Evolutionary conservation across 768 basidiomycete species (phyloP), one percentile per base, ranked within the genome.

Genomic region (Phlegmacium glaucopus): DNA sequence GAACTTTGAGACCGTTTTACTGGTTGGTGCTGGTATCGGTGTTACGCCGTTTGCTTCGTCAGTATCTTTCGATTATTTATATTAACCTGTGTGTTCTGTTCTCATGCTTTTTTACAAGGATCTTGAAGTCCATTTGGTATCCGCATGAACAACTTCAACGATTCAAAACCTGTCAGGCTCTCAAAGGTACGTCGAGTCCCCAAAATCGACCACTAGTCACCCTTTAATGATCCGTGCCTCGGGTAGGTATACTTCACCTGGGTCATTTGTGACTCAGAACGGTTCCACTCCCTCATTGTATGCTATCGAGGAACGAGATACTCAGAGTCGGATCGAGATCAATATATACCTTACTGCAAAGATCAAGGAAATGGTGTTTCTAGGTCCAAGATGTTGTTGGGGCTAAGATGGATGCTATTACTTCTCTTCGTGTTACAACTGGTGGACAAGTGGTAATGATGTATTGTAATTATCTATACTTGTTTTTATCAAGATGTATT

Each of bases 1-100:
- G 62, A 92, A 91, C 46, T 94, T 82, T 55, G 93, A 96, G 69
- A 88, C 90, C 1, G 77, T 94, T 29, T 69, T 95, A 27, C 80
- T 96, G 32, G 90, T 94, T 40, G 94, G 92, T 54, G 93, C 89
- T 47, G 95, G 94, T 67, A 97, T 98, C 51, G 94, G 94, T 56
- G 93, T 96, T 29, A 96, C 94, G 0, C 94, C 94, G 3, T 96
- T 97, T 58, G 93, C 94, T 44, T 91, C 89, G 85, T 94, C 61
- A 75, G 90, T 67, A 9, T 26, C 16, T 39, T 9, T 15, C 2
- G 13, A 25, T 28, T 17, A 35, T 47, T 22, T 13, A 4, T 28
- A n/a, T n/a, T 36, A 39, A 16, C 0, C 36, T 5, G 5, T 22
- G 5, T 22, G 22, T 3, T 22, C 22, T 22, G 22, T 22, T 38